These are phyloP conservation scores for Ceratocystis cacaofunesta DNA, from an alignment of 2,329 filamentous ascomycete species.

Conservation along the genomic window DNA sequence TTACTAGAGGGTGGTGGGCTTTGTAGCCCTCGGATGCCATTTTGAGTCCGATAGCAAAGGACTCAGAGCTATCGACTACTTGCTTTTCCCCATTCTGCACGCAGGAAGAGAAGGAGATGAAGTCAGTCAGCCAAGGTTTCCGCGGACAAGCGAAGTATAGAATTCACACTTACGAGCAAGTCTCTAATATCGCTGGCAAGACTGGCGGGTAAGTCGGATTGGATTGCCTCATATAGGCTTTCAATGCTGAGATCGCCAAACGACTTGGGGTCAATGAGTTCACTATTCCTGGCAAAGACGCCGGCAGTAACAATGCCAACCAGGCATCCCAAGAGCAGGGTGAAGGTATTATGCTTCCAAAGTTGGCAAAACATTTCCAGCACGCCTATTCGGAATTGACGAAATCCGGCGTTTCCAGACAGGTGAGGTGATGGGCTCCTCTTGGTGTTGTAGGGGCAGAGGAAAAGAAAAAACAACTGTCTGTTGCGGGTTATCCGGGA, in stretches of 20 bases:
- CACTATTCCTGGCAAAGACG: constrained; percentile 78
- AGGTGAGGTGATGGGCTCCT: neutral
- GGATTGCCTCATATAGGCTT: constrained; percentile 71
- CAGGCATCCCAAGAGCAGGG: constrained; percentile 78
- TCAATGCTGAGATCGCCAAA: constrained; percentile 66
- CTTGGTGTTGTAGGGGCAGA: neutral
- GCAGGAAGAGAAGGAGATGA: too few species aligned
- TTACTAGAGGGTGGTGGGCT: constrained; percentile 79
- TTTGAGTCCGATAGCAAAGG: constrained; percentile 79
- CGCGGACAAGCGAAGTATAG: too few species aligned
- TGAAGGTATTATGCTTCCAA: constrained; percentile 52
- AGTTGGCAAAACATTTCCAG: neutral
- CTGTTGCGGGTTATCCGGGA: neutral
- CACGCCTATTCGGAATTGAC: neutral
- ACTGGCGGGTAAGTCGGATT: constrained; percentile 54
- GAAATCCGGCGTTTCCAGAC: neutral
- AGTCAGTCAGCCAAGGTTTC: too few species aligned
- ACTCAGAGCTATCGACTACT: constrained; percentile 71
- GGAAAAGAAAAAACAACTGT: neutral
- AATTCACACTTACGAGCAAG: constrained; percentile 48
- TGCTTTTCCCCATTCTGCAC: constrained; percentile 68
- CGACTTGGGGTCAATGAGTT: constrained; percentile 68
- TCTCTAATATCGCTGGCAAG: constrained; percentile 77
- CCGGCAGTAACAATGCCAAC: constrained; percentile 79
- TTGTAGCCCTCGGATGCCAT: constrained; percentile 65